Percentiles rank a stretch among this genome's conserved stretches.
Conservation (phyloP, 106 monocot species). For the Dioscorea alata region DNA sequence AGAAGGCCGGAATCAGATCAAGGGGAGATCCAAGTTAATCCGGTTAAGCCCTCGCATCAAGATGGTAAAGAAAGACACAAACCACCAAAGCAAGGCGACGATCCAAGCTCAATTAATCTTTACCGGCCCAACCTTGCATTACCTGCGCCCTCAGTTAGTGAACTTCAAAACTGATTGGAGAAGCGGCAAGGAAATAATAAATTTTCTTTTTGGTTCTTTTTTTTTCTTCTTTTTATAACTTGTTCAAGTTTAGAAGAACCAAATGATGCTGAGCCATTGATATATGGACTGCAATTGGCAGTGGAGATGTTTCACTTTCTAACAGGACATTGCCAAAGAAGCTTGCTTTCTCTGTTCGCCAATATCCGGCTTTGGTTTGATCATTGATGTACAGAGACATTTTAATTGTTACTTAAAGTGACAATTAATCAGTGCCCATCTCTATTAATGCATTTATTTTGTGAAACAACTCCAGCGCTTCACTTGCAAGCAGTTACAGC, state of each 20-base stretch:
- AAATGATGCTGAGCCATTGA: background rate
- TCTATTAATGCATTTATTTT: too few relatives aligned
- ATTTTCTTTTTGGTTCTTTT: background rate
- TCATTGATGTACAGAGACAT: too few relatives aligned
- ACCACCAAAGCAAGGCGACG: conserved; percentile 23
- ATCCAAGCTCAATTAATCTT: conserved; percentile 15
- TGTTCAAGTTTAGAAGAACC: background rate
- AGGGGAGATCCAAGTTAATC: conserved; percentile 24
- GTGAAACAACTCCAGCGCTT: too few relatives aligned
- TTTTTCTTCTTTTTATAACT: background rate
- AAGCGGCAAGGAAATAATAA: background rate
- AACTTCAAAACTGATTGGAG: conserved; percentile 22
- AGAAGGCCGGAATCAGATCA: conserved; percentile 59
- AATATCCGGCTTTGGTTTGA: too few relatives aligned
- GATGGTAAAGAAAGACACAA: conserved; percentile 22
- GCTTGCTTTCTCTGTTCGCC: too few relatives aligned
- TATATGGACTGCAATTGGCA: too few relatives aligned
- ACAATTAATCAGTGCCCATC: too few relatives aligned
- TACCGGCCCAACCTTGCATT: conserved; percentile 13
- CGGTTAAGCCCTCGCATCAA: conserved; percentile 13
- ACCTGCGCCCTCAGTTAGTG: conserved; percentile 13
- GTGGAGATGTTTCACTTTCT: too few relatives aligned
- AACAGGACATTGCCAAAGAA: too few relatives aligned
- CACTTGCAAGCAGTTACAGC: too few relatives aligned
- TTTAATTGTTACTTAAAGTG: too few relatives aligned